A percentile compares a stretch with the other conserved stretches of the same genome.
phyloP scores from a whole-genome alignment of 1,139 yeast genomes.

The Magnusiomyces magnusii region DNA sequence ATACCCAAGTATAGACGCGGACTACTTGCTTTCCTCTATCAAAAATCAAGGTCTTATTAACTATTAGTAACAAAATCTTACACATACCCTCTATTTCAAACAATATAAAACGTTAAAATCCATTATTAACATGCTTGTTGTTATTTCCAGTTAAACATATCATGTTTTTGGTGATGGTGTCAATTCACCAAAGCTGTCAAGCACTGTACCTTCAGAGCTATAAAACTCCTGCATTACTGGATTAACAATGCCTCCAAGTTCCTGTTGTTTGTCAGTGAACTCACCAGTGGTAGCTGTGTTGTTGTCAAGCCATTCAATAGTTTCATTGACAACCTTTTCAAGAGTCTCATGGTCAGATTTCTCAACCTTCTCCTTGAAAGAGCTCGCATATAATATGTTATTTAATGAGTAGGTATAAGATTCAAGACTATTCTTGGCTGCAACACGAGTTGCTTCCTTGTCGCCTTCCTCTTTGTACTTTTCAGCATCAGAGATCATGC shows the following conservation, averaged over 20 bases:
- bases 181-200: conserved; percentile 48
- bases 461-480: conserved; percentile 81
- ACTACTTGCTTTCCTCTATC: no score
- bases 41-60: no score
- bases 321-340: conserved; percentile 76
- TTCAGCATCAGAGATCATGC: conserved; percentile 91
- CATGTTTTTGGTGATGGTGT: no score
- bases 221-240: conserved; percentile 92
- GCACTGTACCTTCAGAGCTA: conserved; percentile 45
- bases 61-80: no score
- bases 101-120: no score
- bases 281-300: conserved; percentile 84
- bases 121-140: not conserved
- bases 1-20: no score
- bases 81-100: no score
- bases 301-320: conserved; percentile 81
- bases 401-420: conserved; percentile 86
- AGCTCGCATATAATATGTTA: conserved; percentile 73
- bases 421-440: conserved; percentile 82
- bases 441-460: conserved; percentile 70
- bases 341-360: conserved; percentile 73
- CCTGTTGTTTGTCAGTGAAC: conserved; percentile 85
- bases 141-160: conserved; percentile 30
- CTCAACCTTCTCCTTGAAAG: conserved; percentile 74
- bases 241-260: conserved; percentile 87